These are phyloP conservation scores for Aspergillus glaucus DNA, from an alignment of 2,329 filamentous ascomycete species.

Conservation along the genomic window DNA sequence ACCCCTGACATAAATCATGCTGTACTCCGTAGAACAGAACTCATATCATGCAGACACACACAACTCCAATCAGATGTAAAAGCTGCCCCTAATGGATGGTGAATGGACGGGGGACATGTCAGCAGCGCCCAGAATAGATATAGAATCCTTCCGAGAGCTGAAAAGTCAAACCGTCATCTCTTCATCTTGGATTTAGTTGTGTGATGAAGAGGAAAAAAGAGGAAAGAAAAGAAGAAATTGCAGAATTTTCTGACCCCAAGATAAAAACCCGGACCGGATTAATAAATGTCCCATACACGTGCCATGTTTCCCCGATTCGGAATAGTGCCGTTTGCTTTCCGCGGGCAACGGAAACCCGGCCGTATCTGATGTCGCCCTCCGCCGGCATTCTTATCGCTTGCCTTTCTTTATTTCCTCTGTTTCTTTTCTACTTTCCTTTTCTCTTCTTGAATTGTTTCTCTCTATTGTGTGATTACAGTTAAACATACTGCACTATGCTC, in stretches of 20 bases:
- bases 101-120: conserved; percentile 30
- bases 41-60: not conserved
- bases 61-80: conserved; percentile 29
- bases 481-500: conserved; percentile 22
- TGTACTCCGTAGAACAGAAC: too few relatives aligned
- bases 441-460: not conserved
- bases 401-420: not conserved
- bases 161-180: conserved; percentile 28
- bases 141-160: conserved; percentile 26
- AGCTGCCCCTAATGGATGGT: conserved; percentile 30
- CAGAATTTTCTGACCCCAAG: conserved; percentile 5
- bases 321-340: conserved; percentile 28
- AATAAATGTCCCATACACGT: conserved; percentile 7
- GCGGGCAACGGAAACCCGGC: conserved; percentile 28
- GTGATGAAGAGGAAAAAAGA: conserved; percentile 25
- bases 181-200: conserved; percentile 40
- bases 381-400: conserved; percentile 16
- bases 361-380: conserved; percentile 9
- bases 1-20: too few relatives aligned
- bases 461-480: not conserved
- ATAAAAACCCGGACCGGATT: not conserved
- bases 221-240: conserved; percentile 6
- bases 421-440: conserved; percentile 3
- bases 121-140: conserved; percentile 30
- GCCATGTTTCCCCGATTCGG: conserved; percentile 13